Percentiles rank a stretch among this genome's conserved stretches.
Conservation (phyloP, 306 rosid species). For the Malus fusca region DNA sequence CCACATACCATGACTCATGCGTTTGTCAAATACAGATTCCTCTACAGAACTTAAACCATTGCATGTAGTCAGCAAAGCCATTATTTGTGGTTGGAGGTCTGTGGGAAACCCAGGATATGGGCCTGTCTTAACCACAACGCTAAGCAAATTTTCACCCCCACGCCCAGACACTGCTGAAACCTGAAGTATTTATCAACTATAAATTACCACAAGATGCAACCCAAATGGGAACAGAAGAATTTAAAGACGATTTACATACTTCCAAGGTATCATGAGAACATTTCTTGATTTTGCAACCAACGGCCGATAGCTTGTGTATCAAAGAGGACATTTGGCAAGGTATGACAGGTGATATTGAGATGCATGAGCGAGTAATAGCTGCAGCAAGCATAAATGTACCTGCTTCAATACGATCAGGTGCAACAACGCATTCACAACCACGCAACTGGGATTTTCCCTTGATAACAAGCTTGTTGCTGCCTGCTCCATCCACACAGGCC, state of each 20-base stretch:
- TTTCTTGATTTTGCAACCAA: constrained; percentile 28
- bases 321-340: constrained; percentile 24
- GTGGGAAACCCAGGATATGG: constrained; percentile 34
- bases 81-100: constrained; percentile 31
- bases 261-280: constrained; percentile 14
- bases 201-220: not conserved
- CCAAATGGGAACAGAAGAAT: not conserved
- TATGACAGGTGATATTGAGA: constrained; percentile 25
- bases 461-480: constrained; percentile 21
- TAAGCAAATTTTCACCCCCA: constrained; percentile 9
- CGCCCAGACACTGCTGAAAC: constrained; percentile 15
- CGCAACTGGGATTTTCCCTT: constrained; percentile 22
- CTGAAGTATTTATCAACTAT: constrained; percentile 2
- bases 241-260: not conserved
- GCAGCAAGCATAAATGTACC: constrained; percentile 34
- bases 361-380: constrained; percentile 27
- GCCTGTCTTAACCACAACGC: constrained; percentile 17
- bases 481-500: constrained; percentile 28
- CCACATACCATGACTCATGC: constrained; percentile 31
- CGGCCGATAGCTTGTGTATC: constrained; percentile 12
- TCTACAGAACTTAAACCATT: constrained; percentile 18
- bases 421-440: constrained; percentile 14
- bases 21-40: constrained; percentile 24
- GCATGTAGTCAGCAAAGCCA: constrained; percentile 27
- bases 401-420: constrained; percentile 34